Percentiles rank a stretch among this genome's conserved stretches.
These are phyloP conservation scores for Rhizoctonia solani DNA, from an alignment of 1,284 basidiomycete species.

Conservation along the genomic window DNA sequence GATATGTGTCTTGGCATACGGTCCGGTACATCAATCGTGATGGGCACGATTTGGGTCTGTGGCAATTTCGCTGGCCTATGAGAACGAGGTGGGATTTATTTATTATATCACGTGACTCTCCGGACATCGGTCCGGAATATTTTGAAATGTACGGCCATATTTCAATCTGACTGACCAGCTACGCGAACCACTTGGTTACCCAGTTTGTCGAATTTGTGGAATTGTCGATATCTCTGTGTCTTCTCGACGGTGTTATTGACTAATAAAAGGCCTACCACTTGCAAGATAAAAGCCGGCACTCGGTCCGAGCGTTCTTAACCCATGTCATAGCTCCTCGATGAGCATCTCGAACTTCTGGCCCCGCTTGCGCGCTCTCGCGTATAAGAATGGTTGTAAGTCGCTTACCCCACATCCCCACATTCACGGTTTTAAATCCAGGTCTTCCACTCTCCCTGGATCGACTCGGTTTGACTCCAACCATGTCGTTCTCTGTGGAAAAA, in stretches of 20 bases:
- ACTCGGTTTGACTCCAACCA: not conserved
- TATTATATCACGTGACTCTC: constrained; percentile 20
- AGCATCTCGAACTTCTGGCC: constrained; percentile 21
- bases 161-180: constrained; percentile 2
- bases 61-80: not conserved
- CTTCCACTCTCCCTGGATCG: not conserved
- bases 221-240: not conserved
- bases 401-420: constrained; percentile 27
- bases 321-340: constrained; percentile 33
- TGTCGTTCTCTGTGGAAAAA: constrained; percentile 26
- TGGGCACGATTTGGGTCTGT: not conserved
- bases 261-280: not conserved
- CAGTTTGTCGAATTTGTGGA: not conserved
- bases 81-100: constrained; percentile 18
- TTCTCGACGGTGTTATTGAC: constrained; percentile 26
- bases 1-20: not conserved
- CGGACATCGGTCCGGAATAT: constrained; percentile 13
- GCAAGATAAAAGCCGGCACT: constrained; percentile 1
- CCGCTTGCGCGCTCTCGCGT: constrained; percentile 32
- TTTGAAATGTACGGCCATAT: constrained; percentile 10
- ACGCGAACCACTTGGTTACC: constrained; percentile 20
- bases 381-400: constrained; percentile 30
- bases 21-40: not conserved
- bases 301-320: constrained; percentile 6
- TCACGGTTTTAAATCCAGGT: constrained; percentile 1